Percentiles rank a stretch among this genome's conserved stretches.
These are phyloP conservation scores for Theobroma grandiflorum DNA, from an alignment of 441 rosid species.

Conservation along the genomic window DNA sequence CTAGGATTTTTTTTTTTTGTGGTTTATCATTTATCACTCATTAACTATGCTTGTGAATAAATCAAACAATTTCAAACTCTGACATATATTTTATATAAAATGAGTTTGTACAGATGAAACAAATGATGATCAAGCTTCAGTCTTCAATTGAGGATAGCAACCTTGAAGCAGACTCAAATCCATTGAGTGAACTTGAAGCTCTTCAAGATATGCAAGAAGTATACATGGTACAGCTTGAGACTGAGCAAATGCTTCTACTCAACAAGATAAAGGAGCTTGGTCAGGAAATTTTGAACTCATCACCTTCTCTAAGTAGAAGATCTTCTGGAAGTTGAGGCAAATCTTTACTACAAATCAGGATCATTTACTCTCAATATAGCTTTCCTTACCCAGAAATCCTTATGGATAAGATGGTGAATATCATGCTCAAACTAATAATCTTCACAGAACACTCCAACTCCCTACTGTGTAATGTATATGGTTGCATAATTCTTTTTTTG, in stretches of 20 bases:
- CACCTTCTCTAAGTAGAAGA: slow-evolving; percentile 54
- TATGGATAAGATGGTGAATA: slow-evolving; percentile 2
- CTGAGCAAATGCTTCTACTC: slow-evolving; percentile 79
- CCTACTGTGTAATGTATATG: slow-evolving; percentile 5
- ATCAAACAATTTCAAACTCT: not conserved
- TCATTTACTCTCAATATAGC: not conserved
- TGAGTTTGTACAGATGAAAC: slow-evolving; percentile 54
- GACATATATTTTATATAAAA: not conserved
- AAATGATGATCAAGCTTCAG: slow-evolving; percentile 64
- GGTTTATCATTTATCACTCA: not conserved
- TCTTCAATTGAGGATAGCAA: slow-evolving; percentile 66
- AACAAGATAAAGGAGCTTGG: slow-evolving; percentile 92
- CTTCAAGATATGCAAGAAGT: slow-evolving; percentile 80
- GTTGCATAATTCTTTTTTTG: not conserved
- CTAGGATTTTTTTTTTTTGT: not conserved
- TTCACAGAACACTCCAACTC: not conserved
- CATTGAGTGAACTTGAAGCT: slow-evolving; percentile 74
- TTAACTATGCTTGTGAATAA: slow-evolving; percentile 13
- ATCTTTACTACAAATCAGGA: slow-evolving; percentile 1
- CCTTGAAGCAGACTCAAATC: slow-evolving; percentile 61
- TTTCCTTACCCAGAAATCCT: not conserved
- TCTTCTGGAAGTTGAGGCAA: slow-evolving; percentile 40
- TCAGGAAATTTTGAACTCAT: slow-evolving; percentile 71
- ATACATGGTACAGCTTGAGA: slow-evolving; percentile 83
- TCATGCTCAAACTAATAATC: not conserved